Percentiles rank a stretch among this genome's conserved stretches.
Evolutionary conservation across 495 filamentous ascomycete species (phyloP).

Genomic region (Neurospora sublineolata): DNA sequence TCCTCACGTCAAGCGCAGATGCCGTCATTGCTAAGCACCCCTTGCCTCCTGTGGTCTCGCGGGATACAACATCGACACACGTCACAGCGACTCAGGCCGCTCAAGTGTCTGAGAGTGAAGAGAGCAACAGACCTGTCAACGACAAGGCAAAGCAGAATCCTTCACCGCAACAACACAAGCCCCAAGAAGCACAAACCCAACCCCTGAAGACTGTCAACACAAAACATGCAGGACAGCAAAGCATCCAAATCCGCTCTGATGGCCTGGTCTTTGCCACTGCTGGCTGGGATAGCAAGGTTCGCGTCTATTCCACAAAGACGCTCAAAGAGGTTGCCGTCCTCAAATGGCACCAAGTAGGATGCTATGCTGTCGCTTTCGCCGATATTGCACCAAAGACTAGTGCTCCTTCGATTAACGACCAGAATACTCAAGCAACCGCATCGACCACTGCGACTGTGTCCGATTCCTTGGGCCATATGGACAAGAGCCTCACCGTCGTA

Average conservation of each 20-base stretch:
- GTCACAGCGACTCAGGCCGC: not conserved
- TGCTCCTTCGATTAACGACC: not conserved
- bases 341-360: conserved; percentile 89
- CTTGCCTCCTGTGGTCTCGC: conserved; percentile 24
- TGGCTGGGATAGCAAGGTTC: conserved; percentile 74
- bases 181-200: conserved; percentile 11
- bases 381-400: conserved; percentile 19
- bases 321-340: conserved; percentile 86
- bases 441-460: not conserved
- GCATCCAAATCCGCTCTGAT: conserved; percentile 64
- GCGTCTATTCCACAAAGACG: conserved; percentile 71
- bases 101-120: not conserved
- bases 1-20: conserved; percentile 79
- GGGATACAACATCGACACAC: not conserved
- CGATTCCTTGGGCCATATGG: not conserved
- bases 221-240: conserved; percentile 83
- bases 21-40: conserved; percentile 39
- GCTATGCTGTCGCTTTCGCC: conserved; percentile 77
- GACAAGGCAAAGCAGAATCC: conserved; percentile 7
- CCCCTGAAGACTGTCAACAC: conserved; percentile 57
- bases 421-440: not conserved
- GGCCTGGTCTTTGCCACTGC: conserved; percentile 79
- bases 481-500: not conserved
- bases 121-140: not conserved
- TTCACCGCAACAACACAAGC: conserved; percentile 11